Base-by-base conservation (phyloP, 148 eudicot genomes). In the Nepenthes mirabilis region DNA sequence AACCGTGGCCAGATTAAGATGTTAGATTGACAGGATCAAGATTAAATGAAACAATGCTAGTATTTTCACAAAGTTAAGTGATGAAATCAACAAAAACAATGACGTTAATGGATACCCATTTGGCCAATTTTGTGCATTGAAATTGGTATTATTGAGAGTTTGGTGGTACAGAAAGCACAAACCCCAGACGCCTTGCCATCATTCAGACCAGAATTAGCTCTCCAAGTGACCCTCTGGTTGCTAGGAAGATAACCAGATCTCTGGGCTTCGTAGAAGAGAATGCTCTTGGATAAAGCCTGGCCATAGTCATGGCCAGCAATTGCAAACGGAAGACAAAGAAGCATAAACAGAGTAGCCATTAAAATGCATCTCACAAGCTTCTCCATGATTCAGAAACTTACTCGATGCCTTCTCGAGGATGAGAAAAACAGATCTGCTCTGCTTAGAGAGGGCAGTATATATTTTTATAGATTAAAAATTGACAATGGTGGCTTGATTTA, bases 201-300 rank as follows among this genome's bases (percentile, higher is more conserved):
- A 64, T 64, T 55, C 14, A 93, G 83, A 37, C 96, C 99, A 59
- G 99, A 91, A 65, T 84, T 63, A 33, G 89, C 79, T 62, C 99
- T 82, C 99, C 99, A 93, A 36, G 74, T 74, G 43, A 93, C 88
- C 80, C 99, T 88, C 58, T 93, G 99, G 57, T 57, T 50, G 34
- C 68, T 58, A 13, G 99, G 99, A 40, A 93, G 84, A 36, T 80
- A 71, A 34, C 99, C 99, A 70, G 99, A 93, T 82, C 99, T 83
- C 61, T 93, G 99, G 59, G 99, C 99, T 65, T 91, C 99, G 54
- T 80, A 93, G 66, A 93, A 93, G 56, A 93, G 68, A 74, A 91
- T 77, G 70, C 99, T 84, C 74, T 93, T 93, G 37, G 82, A 86
- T 45, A 93, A 77, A 64, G 99, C 99, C 34, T 83, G 71, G 8